Evolutionary conservation across 2,329 filamentous ascomycete species (phyloP).

Genomic region (Aspergillus sp.): DNA sequence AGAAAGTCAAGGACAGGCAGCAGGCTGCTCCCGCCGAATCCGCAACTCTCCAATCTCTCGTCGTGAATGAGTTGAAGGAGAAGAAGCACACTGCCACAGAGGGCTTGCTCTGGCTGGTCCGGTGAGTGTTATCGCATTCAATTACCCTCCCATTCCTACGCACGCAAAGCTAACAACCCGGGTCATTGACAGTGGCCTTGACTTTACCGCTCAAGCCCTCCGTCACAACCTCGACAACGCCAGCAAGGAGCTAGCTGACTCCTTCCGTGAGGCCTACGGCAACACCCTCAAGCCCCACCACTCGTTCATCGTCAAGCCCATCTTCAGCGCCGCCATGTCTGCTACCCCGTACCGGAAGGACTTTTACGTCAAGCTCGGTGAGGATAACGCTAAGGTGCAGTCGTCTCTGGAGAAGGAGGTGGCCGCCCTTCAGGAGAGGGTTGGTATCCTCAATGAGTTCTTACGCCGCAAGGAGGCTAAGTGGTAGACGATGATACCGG

Average conservation of each 20-base stretch:
- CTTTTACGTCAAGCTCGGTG: conserved; percentile 79
- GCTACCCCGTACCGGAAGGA: conserved; percentile 89
- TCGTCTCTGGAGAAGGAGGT: conserved; percentile 65
- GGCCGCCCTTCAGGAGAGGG: conserved; percentile 66
- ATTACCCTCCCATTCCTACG: not conserved
- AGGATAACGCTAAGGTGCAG: conserved; percentile 48
- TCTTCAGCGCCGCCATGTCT: conserved; percentile 89
- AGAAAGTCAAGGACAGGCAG: conserved; percentile 88
- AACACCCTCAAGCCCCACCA: conserved; percentile 88
- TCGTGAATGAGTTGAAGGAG: conserved; percentile 76
- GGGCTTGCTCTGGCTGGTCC: conserved; percentile 82
- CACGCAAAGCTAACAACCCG: not conserved
- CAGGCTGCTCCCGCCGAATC: conserved; percentile 70
- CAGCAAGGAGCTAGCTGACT: conserved; percentile 69
- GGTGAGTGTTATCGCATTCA: conserved; percentile 48
- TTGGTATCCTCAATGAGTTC: conserved; percentile 67
- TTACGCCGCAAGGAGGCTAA: conserved; percentile 48
- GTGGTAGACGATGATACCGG: conserved; percentile 24
- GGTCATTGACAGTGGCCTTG: conserved; percentile 61
- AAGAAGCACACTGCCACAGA: conserved; percentile 86
- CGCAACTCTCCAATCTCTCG: conserved; percentile 77
- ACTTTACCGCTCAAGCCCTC: conserved; percentile 85
- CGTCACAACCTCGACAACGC: conserved; percentile 65
- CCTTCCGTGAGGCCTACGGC: conserved; percentile 80
- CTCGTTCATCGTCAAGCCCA: conserved; percentile 78